Evolutionary conservation across 257 asterid genomes (phyloP).

Genomic region (Lithospermum erythrorhizon): DNA sequence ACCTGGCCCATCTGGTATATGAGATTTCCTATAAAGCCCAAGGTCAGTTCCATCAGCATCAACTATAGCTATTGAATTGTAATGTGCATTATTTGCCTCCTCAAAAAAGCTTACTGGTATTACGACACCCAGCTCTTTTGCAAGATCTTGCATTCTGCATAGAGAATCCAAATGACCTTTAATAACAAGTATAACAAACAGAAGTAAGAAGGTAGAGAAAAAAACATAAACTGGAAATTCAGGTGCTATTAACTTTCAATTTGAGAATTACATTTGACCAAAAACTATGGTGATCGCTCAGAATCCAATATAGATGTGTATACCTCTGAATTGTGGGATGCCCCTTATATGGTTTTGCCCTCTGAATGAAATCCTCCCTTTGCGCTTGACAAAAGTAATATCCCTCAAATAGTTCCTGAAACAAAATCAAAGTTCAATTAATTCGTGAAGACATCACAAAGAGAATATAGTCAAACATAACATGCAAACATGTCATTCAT

Average conservation of each 20-base stretch:
- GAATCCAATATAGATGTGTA: slow-evolving; percentile 8
- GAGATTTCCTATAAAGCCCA: slow-evolving; percentile 93
- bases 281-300: not conserved
- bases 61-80: slow-evolving; percentile 73
- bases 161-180: slow-evolving; percentile 3
- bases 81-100: slow-evolving; percentile 94
- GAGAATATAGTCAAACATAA: not conserved
- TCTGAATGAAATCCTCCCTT: slow-evolving; percentile 66
- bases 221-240: not conserved
- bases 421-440: slow-evolving; percentile 10
- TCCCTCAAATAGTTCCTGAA: slow-evolving; percentile 92
- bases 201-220: not conserved
- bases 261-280: not conserved
- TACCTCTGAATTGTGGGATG: slow-evolving; percentile 77
- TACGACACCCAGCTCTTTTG: slow-evolving; percentile 83
- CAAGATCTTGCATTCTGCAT: slow-evolving; percentile 85
- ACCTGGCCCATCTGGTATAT: slow-evolving; percentile 99
- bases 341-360: slow-evolving; percentile 76
- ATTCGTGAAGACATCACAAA: not conserved
- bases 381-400: slow-evolving; percentile 99
- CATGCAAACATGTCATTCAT: too few relatives aligned
- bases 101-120: slow-evolving; percentile 95
- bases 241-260: not conserved
- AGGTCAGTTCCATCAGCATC: slow-evolving; percentile 95
- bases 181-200: not conserved